Conservation (phyloP, 257 asterid species). For the Asclepias syriaca region DNA sequence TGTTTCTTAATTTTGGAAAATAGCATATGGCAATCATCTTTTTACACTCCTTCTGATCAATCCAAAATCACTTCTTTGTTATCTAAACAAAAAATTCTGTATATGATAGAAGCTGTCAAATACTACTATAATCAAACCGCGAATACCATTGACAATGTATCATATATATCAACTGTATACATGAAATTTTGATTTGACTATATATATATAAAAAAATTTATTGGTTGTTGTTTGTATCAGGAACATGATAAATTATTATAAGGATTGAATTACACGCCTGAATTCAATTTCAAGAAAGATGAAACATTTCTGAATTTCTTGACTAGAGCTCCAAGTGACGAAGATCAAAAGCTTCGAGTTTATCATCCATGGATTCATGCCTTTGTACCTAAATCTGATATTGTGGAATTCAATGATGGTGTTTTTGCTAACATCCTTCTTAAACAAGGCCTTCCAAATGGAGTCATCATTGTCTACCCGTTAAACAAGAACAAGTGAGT, state of each 20-base stretch:
- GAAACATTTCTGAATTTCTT: slow-evolving; percentile 36
- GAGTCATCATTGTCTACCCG: slow-evolving; percentile 77
- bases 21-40: slow-evolving; percentile 65
- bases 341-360: not conserved
- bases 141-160: slow-evolving; percentile 36
- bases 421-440: slow-evolving; percentile 58
- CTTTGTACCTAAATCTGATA: slow-evolving; percentile 59
- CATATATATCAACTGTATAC: too few relatives aligned
- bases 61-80: slow-evolving; percentile 37
- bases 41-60: slow-evolving; percentile 38
- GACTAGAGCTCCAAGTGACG: slow-evolving; percentile 35
- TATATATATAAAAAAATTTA: too few relatives aligned
- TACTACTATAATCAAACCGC: slow-evolving; percentile 37
- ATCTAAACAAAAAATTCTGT: slow-evolving; percentile 32
- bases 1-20: slow-evolving; percentile 48
- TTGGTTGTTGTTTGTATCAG: slow-evolving; percentile 15
- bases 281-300: slow-evolving; percentile 42
- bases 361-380: slow-evolving; percentile 86
- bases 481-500: slow-evolving; percentile 39
- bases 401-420: slow-evolving; percentile 46
- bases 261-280: slow-evolving; percentile 31
- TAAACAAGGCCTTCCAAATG: slow-evolving; percentile 34
- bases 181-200: too few relatives aligned
- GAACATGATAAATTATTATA: slow-evolving; percentile 30
- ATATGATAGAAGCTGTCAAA: slow-evolving; percentile 48